Conservation (phyloP, 441 rosid species). For the Populus hybrid region DNA sequence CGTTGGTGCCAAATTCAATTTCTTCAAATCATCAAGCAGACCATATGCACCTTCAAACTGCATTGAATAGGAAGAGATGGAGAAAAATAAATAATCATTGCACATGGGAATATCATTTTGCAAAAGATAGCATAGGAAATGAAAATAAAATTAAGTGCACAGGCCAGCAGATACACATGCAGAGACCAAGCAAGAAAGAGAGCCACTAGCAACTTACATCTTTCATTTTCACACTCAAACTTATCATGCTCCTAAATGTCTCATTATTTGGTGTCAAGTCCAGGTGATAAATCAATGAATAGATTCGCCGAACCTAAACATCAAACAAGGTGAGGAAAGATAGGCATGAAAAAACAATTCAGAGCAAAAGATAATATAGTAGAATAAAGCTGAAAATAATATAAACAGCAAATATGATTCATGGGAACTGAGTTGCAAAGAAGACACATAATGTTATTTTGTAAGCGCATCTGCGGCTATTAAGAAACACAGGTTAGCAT, state of each 20-base stretch:
- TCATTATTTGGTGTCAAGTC: conserved; percentile 57
- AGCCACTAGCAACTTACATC: conserved; percentile 57
- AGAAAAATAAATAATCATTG: not conserved
- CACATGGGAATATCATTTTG: not conserved
- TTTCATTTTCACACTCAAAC: conserved; percentile 61
- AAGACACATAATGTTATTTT: too few species aligned
- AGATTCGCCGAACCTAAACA: conserved; percentile 60
- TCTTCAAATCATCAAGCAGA: conserved; percentile 63
- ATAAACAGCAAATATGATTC: not conserved
- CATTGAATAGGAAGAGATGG: conserved; percentile 11
- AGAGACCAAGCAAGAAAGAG: not conserved
- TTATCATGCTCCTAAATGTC: conserved; percentile 67
- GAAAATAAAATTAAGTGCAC: conserved; percentile 7
- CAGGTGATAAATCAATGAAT: conserved; percentile 48
- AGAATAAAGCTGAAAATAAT: not conserved
- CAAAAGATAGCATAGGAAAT: conserved; percentile 10
- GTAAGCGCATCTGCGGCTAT: not conserved
- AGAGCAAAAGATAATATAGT: conserved; percentile 7
- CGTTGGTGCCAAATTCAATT: conserved; percentile 51
- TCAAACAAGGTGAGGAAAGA: not conserved
- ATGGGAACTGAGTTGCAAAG: not conserved
- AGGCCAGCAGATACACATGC: conserved; percentile 1
- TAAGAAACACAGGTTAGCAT: not conserved
- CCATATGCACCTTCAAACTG: conserved; percentile 78
- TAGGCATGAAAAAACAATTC: not conserved